Base-by-base conservation (phyloP, 768 basidiomycete species). In the Boletus patriciae region DNA sequence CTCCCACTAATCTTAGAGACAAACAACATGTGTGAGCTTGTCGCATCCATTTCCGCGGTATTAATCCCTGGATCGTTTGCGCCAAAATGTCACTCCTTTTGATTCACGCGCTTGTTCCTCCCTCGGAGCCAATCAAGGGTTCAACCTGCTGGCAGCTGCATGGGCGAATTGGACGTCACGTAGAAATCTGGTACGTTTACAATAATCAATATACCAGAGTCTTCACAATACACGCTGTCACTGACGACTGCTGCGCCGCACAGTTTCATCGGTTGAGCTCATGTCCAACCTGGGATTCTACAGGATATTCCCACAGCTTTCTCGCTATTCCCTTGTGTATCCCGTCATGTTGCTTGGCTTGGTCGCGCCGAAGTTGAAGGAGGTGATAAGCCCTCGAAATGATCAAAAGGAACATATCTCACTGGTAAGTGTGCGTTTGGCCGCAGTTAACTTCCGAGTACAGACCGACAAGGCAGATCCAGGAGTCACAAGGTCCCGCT, bases 331-430 rank as follows among this genome's bases (percentile, higher is more conserved):
- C 19, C 54, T 54, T 4, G n/a, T 36, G 21, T 48, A 57, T 19
- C 64, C 55, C 13, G 13, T 46, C 56, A 64, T 64, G 62, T 7
- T 52, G 3, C 44, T 58, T 1, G 34, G 38, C 13, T 21, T 52
- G 42, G 29, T 59, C 37, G 19, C 47, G 6, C 52, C 61, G 2
- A 46, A 33, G n/a, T 23, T 58, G 46, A 58, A 52, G 27, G 46
- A 45, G 31, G 11, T 21, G 23, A 19, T 18, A 21, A n/a, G 31
- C 44, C 29, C 38, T 40, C 42, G n/a, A 19, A 21, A 48, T 38
- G 42, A 50, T 18, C 27, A 37, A 7, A 56, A 54, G 23, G 46
- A 44, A 23, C 36, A 6, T 3, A 21, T 57, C 21, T 31, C 34
- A n/a, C 27, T 51, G 52, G 65, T 52, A 38, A 41, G 56, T 51